phyloP scores from a whole-genome alignment of 257 asterid species.

The Salvia hispanica region DNA sequence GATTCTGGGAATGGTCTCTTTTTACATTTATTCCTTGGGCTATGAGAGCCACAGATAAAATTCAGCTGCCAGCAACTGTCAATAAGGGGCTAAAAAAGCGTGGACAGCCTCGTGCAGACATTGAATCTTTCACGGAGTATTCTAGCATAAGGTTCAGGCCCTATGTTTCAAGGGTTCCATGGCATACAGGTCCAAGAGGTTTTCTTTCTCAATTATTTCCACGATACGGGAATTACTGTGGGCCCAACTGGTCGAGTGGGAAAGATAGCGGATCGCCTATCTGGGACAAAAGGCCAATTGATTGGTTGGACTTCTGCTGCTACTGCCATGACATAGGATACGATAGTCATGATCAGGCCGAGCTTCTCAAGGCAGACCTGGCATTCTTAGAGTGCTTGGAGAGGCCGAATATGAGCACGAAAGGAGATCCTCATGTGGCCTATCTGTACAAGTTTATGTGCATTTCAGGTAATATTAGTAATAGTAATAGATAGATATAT shows the following conservation, averaged over 20 bases:
- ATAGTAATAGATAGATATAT: background rate
- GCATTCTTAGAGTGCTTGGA: slow-evolving; percentile 94
- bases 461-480: slow-evolving; percentile 59
- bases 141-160: slow-evolving; percentile 80
- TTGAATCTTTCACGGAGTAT: slow-evolving; percentile 40
- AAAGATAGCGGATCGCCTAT: slow-evolving; percentile 76
- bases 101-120: slow-evolving; percentile 40
- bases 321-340: slow-evolving; percentile 95
- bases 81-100: slow-evolving; percentile 64
- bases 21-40: slow-evolving; percentile 66
- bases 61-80: slow-evolving; percentile 76
- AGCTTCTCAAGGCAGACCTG: slow-evolving; percentile 89
- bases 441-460: slow-evolving; percentile 77
- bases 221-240: slow-evolving; percentile 89
- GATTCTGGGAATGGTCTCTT: slow-evolving; percentile 58
- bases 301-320: slow-evolving; percentile 96
- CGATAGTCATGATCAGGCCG: slow-evolving; percentile 80
- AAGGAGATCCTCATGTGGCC: slow-evolving; percentile 76
- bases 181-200: slow-evolving; percentile 94
- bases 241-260: slow-evolving; percentile 99
- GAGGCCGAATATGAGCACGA: slow-evolving; percentile 64
- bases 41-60: slow-evolving; percentile 44
- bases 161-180: slow-evolving; percentile 84
- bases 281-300: slow-evolving; percentile 94
- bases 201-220: slow-evolving; percentile 85